These are phyloP conservation scores for Calendula officinalis DNA, from an alignment of 129 eudicot genomes.

Conservation along the genomic window DNA sequence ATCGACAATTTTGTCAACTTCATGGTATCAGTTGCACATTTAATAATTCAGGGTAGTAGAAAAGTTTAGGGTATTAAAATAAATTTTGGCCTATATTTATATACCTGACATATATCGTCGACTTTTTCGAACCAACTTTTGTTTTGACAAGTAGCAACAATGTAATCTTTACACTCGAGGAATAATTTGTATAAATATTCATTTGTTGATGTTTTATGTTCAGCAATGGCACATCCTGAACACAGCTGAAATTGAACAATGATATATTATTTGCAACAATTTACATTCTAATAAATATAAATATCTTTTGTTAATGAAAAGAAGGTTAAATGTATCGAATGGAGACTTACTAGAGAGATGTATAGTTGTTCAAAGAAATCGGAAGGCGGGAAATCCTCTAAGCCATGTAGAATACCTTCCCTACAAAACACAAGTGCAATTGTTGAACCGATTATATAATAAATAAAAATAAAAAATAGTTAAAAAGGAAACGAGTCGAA, in stretches of 20 bases:
- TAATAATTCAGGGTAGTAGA: too few species aligned
- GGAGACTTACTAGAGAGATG: slow-evolving; percentile 64
- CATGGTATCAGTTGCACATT: too few species aligned
- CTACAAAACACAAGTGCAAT: slow-evolving; percentile 34
- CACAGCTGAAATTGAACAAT: slow-evolving; percentile 58
- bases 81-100: not conserved
- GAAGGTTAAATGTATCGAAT: not conserved
- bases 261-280: slow-evolving; percentile 9
- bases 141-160: slow-evolving; percentile 66
- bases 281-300: not conserved
- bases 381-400: slow-evolving; percentile 73
- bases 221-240: slow-evolving; percentile 68
- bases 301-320: not conserved
- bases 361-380: slow-evolving; percentile 83
- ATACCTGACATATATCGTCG: slow-evolving; percentile 96
- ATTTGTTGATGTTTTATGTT: slow-evolving; percentile 51
- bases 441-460: too few species aligned
- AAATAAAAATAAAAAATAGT: too few species aligned
- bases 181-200: slow-evolving; percentile 60
- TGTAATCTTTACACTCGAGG: slow-evolving; percentile 82
- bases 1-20: too few species aligned
- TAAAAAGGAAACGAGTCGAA: too few species aligned
- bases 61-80: too few species aligned
- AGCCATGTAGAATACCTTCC: slow-evolving; percentile 67
- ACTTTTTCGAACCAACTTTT: slow-evolving; percentile 69